A percentile compares a stretch with the other conserved stretches of the same genome.
These are phyloP conservation scores for Scutellaria galericulata DNA, from an alignment of 257 asterid genomes.

Conservation along the genomic window DNA sequence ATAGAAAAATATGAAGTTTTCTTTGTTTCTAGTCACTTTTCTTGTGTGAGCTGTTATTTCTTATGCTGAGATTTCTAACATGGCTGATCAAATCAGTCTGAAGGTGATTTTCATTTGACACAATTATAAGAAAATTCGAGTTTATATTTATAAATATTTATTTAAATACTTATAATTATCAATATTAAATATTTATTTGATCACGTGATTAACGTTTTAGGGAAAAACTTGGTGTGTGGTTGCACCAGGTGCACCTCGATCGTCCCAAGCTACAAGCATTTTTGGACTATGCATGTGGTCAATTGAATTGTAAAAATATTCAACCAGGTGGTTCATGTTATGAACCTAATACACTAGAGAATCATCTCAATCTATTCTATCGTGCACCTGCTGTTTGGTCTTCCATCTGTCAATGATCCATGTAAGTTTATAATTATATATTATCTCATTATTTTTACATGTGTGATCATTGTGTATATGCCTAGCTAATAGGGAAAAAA, in stretches of 20 bases:
- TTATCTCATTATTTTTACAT: no score
- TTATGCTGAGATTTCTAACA: background rate
- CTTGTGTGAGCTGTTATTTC: background rate
- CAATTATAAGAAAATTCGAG: no score
- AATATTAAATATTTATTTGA: no score
- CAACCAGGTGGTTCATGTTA: slow-evolving; percentile 31
- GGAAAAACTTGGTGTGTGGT: background rate
- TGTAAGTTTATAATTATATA: slow-evolving; percentile 10
- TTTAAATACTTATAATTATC: no score
- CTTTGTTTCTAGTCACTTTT: slow-evolving; percentile 11
- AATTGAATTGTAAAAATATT: slow-evolving; percentile 1
- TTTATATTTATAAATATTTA: no score
- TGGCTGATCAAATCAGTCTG: background rate
- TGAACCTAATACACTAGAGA: slow-evolving; percentile 7
- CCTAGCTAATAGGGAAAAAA: no score
- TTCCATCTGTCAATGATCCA: background rate
- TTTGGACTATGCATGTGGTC: background rate
- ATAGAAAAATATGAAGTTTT: slow-evolving; percentile 2
- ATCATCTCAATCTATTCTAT: slow-evolving; percentile 23
- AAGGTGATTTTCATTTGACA: background rate
- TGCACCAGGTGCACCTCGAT: background rate
- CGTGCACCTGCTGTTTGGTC: background rate
- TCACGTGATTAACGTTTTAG: background rate
- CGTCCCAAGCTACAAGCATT: slow-evolving; percentile 2
- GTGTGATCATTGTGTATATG: no score